phyloP scores from a whole-genome alignment of 2,329 filamentous ascomycete genomes.

The Pseudogymnoascus sp. region DNA sequence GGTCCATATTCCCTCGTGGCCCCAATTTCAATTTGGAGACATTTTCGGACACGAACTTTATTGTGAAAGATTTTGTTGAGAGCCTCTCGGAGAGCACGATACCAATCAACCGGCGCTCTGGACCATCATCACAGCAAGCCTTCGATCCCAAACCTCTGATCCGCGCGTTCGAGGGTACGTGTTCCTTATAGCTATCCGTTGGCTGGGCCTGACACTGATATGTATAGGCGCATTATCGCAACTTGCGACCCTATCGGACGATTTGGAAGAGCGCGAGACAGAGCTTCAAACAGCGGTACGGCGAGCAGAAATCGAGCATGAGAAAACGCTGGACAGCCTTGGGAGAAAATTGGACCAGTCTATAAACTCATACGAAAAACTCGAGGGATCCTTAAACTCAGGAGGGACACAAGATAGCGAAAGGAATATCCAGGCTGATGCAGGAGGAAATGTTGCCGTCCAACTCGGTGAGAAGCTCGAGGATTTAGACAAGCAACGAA shows the following conservation, averaged over 20 bases:
- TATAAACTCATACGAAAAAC: conserved; percentile 82
- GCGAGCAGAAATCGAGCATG: conserved; percentile 84
- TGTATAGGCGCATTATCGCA: conserved; percentile 55
- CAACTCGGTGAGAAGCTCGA: conserved; percentile 92
- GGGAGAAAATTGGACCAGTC: conserved; percentile 86
- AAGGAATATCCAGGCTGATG: conserved; percentile 33
- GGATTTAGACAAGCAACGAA: conserved; percentile 86
- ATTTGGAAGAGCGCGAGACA: conserved; percentile 83
- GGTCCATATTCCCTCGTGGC: conserved; percentile 64
- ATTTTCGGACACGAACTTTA: conserved; percentile 86
- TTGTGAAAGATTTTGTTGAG: conserved; percentile 96
- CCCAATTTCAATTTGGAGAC: conserved; percentile 83
- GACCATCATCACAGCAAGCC: conserved; percentile 45
- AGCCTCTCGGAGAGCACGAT: conserved; percentile 79
- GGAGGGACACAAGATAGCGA: conserved; percentile 41
- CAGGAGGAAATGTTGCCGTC: conserved; percentile 80
- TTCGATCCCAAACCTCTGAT: conserved; percentile 98
- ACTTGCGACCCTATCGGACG: conserved; percentile 65
- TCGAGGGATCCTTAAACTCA: conserved; percentile 74
- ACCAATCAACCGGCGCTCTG: conserved; percentile 72
- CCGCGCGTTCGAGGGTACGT: conserved; percentile 76
- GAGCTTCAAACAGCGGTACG: conserved; percentile 85
- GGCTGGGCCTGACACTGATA: conserved; percentile 22
- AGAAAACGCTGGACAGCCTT: conserved; percentile 80
- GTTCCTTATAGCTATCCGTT: neutral